A percentile compares a stretch with the other conserved stretches of the same genome.
Evolutionary conservation across 805 yeast species (phyloP).

Genomic region (Wickerhamomyces rabaulensis): DNA sequence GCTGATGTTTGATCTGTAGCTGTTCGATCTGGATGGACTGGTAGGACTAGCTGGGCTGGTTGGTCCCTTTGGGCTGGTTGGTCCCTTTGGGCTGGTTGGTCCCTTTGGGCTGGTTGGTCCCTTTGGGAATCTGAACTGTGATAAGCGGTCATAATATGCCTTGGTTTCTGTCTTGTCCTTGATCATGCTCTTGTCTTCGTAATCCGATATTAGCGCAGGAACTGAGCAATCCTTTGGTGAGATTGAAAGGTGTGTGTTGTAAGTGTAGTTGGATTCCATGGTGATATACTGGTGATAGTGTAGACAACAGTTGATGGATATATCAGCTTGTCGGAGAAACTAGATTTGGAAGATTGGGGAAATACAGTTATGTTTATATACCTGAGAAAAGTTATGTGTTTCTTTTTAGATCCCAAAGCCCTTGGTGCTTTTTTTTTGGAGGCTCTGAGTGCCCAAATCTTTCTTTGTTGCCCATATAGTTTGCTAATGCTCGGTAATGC

Average conservation of each 20-base stretch:
- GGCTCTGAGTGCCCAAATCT: too few species aligned
- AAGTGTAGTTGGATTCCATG: neutral
- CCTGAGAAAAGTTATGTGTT: too few species aligned
- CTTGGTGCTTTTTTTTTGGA: too few species aligned
- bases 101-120: neutral
- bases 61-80: neutral
- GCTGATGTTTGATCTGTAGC: neutral
- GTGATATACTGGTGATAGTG: too few species aligned
- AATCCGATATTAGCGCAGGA: neutral
- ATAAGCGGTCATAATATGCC: slow-evolving; percentile 5
- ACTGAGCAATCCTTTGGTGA: neutral
- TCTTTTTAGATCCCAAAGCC: too few species aligned
- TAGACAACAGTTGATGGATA: too few species aligned
- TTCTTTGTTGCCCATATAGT: too few species aligned
- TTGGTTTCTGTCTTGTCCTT: neutral
- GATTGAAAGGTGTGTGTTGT: neutral
- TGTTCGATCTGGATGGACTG: neutral
- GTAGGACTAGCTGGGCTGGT: neutral
- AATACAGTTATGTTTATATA: too few species aligned
- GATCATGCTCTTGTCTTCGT: neutral
- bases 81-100: slow-evolving; percentile 2
- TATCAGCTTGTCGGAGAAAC: too few species aligned
- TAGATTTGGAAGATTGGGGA: too few species aligned
- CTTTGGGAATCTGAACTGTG: slow-evolving; percentile 12
- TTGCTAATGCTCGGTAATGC: neutral